Conservation (phyloP, 2,329 filamentous ascomycete genomes). For the Botryosphaeria dothidea region DNA sequence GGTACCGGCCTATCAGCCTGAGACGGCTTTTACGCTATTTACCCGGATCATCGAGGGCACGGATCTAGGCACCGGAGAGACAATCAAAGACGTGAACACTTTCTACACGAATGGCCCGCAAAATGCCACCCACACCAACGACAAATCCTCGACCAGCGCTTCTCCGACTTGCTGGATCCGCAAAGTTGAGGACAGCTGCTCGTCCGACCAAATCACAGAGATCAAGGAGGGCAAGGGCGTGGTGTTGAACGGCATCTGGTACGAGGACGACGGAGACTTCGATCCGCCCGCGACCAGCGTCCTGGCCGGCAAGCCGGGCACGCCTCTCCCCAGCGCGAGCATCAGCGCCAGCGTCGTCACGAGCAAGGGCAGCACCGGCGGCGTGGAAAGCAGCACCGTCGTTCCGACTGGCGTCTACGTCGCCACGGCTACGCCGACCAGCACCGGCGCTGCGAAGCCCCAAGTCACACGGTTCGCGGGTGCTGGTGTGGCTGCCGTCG, state of each 20-base stretch:
- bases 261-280: conserved; percentile 21
- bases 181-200: conserved; percentile 54
- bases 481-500: neutral
- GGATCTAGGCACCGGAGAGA: conserved; percentile 51
- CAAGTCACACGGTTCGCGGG: conserved; percentile 1
- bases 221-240: conserved; percentile 49
- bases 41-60: conserved; percentile 51
- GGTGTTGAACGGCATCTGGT: conserved; percentile 28
- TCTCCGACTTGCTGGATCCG: conserved; percentile 63
- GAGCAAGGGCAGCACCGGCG: neutral
- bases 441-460: conserved; percentile 5
- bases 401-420: conserved; percentile 21
- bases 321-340: conserved; percentile 2
- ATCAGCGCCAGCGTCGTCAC: neutral
- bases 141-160: conserved; percentile 48
- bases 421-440: conserved; percentile 19
- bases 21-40: conserved; percentile 57
- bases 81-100: conserved; percentile 45
- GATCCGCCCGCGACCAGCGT: conserved; percentile 20
- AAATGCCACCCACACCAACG: conserved; percentile 59
- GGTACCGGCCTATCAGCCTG: conserved; percentile 47
- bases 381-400: conserved; percentile 14
- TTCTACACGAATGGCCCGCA: conserved; percentile 54
- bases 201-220: conserved; percentile 49
- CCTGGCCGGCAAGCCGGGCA: conserved; percentile 18